Conservation (phyloP, 2,329 filamentous ascomycete genomes). For the Hansfordia pulvinata region DNA sequence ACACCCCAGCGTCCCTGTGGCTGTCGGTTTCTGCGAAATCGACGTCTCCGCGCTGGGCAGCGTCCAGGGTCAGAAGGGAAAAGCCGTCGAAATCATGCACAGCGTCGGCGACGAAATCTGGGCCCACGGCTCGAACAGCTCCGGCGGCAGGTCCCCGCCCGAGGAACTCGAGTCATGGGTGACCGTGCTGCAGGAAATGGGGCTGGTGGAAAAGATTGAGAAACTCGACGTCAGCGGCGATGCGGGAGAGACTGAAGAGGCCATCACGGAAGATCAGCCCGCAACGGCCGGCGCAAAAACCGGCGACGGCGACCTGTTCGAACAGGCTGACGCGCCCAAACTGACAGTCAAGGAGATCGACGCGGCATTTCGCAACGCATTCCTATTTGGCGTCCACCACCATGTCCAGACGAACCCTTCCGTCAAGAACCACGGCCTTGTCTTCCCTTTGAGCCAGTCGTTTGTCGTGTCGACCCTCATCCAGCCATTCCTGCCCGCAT, state of each 20-base stretch:
- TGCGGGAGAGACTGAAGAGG: slow-evolving; percentile 13
- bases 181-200: slow-evolving; percentile 1
- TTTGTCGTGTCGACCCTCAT: slow-evolving; percentile 49
- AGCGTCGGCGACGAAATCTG: slow-evolving; percentile 60
- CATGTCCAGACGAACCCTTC: slow-evolving; percentile 40
- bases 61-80: no score
- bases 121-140: slow-evolving; percentile 42
- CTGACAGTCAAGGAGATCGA: slow-evolving; percentile 53
- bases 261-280: not conserved
- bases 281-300: not conserved
- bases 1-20: slow-evolving; percentile 45
- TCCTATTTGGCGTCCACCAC: slow-evolving; percentile 47
- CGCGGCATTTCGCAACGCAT: slow-evolving; percentile 48
- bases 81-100: slow-evolving; percentile 51
- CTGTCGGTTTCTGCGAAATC: slow-evolving; percentile 52
- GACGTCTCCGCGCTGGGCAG: no score
- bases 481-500: slow-evolving; percentile 51
- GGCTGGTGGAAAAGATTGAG: slow-evolving; percentile 7
- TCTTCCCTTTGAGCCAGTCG: slow-evolving; percentile 50
- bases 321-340: slow-evolving; percentile 31
- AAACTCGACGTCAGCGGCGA: slow-evolving; percentile 13
- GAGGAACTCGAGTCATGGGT: slow-evolving; percentile 37
- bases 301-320: slow-evolving; percentile 17
- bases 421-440: slow-evolving; percentile 37
- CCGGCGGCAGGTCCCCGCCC: slow-evolving; percentile 36